A percentile compares a stretch with the other conserved stretches of the same genome.
Evolutionary conservation across 1,139 yeast species (phyloP).

Genomic region (Geotrichum armillariae): DNA sequence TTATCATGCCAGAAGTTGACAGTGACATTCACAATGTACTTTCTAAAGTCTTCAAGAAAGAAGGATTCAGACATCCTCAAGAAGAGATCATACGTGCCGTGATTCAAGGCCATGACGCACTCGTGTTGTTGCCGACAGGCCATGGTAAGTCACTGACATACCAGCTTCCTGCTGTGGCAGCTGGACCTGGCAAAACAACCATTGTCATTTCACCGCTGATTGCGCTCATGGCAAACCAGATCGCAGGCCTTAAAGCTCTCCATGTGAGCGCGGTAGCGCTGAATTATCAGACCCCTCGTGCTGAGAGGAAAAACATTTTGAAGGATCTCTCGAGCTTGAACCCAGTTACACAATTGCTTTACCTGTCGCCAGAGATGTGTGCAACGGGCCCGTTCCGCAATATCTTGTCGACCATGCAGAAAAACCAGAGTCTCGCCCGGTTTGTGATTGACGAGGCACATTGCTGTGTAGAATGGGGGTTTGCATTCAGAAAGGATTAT

Average conservation of each 20-base stretch:
- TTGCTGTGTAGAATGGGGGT: constrained; percentile 93
- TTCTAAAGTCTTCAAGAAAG: constrained; percentile 29
- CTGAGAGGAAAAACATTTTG: constrained; percentile 25
- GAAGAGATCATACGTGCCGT: constrained; percentile 72
- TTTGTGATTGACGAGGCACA: constrained; percentile 90
- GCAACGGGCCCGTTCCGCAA: constrained; percentile 29
- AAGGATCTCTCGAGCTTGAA: constrained; percentile 24
- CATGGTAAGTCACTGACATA: constrained; percentile 90
- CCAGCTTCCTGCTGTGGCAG: constrained; percentile 75
- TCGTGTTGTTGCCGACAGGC: constrained; percentile 91
- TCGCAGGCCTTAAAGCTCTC: constrained; percentile 57
- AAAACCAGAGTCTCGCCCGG: constrained; percentile 37
- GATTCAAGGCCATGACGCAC: constrained; percentile 67
- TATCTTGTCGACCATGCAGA: constrained; percentile 25
- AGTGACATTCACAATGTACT: constrained; percentile 23
- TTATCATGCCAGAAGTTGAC: too few species aligned
- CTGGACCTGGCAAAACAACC: constrained; percentile 47
- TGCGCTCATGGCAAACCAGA: constrained; percentile 91
- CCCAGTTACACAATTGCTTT: constrained; percentile 49
- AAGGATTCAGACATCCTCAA: constrained; percentile 66
- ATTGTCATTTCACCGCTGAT: constrained; percentile 85
- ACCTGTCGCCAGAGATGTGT: constrained; percentile 72
- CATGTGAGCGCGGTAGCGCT: constrained; percentile 60
- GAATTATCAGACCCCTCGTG: constrained; percentile 28
- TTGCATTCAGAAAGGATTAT: constrained; percentile 85